Evolutionary conservation across 345 rosid genomes (phyloP).

Genomic region (Citrus cavaleriei): DNA sequence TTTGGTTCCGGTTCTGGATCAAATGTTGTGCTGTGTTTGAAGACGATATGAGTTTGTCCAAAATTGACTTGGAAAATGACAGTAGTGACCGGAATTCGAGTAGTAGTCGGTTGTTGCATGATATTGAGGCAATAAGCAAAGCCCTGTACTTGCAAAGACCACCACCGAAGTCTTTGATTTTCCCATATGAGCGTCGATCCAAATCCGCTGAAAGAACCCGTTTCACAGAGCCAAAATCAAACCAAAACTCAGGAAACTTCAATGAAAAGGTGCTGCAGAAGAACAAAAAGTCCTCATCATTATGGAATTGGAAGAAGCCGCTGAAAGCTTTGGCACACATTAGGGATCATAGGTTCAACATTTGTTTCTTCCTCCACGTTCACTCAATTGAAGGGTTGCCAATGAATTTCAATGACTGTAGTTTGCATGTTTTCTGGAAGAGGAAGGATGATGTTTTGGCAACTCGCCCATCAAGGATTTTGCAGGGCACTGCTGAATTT

Average conservation of each 20-base stretch:
- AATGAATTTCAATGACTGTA: constrained; percentile 37
- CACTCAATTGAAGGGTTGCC: constrained; percentile 80
- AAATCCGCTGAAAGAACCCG: constrained; percentile 40
- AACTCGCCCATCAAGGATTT: constrained; percentile 45
- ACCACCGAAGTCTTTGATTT: constrained; percentile 36
- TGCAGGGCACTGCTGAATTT: constrained; percentile 56
- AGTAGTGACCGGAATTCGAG: constrained; percentile 28
- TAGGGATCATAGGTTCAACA: constrained; percentile 45
- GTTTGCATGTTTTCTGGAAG: constrained; percentile 63
- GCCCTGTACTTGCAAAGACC: constrained; percentile 55
- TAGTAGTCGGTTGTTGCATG: constrained; percentile 56
- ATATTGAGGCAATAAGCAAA: constrained; percentile 73
- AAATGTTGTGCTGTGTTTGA: constrained; percentile 19
- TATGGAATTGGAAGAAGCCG: constrained; percentile 84
- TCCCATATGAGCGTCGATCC: constrained; percentile 36
- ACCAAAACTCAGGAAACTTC: constrained; percentile 11
- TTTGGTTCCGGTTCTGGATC: constrained; percentile 4
- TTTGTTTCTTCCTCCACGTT: constrained; percentile 69
- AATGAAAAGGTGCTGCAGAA: constrained; percentile 21
- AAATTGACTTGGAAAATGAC: constrained; percentile 23
- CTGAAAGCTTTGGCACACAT: constrained; percentile 69
- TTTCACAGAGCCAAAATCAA: constrained; percentile 26
- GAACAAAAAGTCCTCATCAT: constrained; percentile 44
- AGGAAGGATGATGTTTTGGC: constrained; percentile 55
- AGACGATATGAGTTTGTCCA: constrained; percentile 41